Evolutionary conservation across 1,284 basidiomycete genomes (phyloP).

Genomic region (Ganoderma resinaceum): DNA sequence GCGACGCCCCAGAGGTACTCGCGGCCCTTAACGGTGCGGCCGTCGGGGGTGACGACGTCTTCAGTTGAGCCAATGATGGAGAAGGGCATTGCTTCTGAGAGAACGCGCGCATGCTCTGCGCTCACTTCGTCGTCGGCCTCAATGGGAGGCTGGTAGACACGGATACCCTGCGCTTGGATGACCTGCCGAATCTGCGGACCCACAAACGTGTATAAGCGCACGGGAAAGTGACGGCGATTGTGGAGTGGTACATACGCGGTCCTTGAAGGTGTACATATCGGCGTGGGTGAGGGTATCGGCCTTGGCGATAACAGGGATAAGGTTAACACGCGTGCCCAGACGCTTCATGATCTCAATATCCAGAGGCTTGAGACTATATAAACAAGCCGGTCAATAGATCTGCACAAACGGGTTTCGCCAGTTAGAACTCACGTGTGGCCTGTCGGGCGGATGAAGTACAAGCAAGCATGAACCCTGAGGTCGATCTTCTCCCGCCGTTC

Average conservation of each 20-base stretch:
- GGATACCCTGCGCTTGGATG: conserved; percentile 90
- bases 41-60: conserved; percentile 92
- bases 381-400: background rate
- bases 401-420: conserved; percentile 5
- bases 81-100: conserved; percentile 94
- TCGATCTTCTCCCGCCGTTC: conserved; percentile 93
- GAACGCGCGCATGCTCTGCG: conserved; percentile 89
- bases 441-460: conserved; percentile 97
- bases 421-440: conserved; percentile 84
- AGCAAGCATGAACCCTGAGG: conserved; percentile 94
- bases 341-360: conserved; percentile 99
- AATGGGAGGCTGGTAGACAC: conserved; percentile 93
- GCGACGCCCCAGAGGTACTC: conserved; percentile 99
- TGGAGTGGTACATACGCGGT: conserved; percentile 67
- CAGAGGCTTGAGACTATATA: conserved; percentile 92
- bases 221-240: conserved; percentile 8
- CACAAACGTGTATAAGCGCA: conserved; percentile 13
- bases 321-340: conserved; percentile 93
- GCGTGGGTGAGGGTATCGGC: conserved; percentile 96
- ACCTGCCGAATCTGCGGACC: conserved; percentile 83
- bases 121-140: conserved; percentile 90
- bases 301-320: conserved; percentile 98
- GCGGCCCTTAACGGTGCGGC: conserved; percentile 94
- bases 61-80: conserved; percentile 98
- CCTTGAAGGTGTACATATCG: conserved; percentile 93